These are phyloP conservation scores for Botrytis pseudocinerea DNA, from an alignment of 2,329 filamentous ascomycete species.

Conservation along the genomic window DNA sequence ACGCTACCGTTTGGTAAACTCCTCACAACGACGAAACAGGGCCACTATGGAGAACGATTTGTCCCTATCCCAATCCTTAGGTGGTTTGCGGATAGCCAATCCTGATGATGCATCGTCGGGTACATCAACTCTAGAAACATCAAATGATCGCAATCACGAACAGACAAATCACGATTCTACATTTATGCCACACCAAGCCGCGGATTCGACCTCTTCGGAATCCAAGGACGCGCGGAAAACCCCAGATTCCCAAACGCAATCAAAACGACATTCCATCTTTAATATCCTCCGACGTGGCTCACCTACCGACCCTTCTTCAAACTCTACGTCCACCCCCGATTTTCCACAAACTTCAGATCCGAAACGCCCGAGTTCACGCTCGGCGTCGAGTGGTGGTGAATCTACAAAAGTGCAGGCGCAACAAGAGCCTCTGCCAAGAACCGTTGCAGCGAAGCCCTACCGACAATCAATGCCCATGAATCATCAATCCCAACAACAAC, in stretches of 20 bases:
- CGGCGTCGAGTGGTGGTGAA: slow-evolving; percentile 40
- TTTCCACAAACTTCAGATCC: slow-evolving; percentile 31
- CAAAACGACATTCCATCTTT: slow-evolving; percentile 41
- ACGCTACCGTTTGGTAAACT: slow-evolving; percentile 10
- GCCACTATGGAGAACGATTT: slow-evolving; percentile 81
- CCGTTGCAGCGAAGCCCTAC: slow-evolving; percentile 41
- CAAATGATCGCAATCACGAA: slow-evolving; percentile 33
- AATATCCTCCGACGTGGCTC: slow-evolving; percentile 42
- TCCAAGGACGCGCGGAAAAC: slow-evolving; percentile 34
- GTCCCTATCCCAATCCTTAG: slow-evolving; percentile 87
- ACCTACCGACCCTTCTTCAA: slow-evolving; percentile 29
- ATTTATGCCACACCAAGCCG: slow-evolving; percentile 23
- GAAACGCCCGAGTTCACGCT: slow-evolving; percentile 27
- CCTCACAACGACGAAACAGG: background rate
- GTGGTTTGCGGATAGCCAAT: slow-evolving; percentile 94
- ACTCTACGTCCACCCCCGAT: slow-evolving; percentile 19
- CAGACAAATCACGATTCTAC: slow-evolving; percentile 19
- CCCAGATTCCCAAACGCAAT: slow-evolving; percentile 39
- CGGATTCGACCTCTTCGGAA: slow-evolving; percentile 29
- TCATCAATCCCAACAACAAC: slow-evolving; percentile 48
- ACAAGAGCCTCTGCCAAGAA: slow-evolving; percentile 34
- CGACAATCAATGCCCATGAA: slow-evolving; percentile 47
- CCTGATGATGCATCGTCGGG: slow-evolving; percentile 58
- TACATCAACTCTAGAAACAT: slow-evolving; percentile 35
- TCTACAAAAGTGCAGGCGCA: slow-evolving; percentile 30